Base-by-base conservation (phyloP, 2,329 filamentous ascomycete genomes). In the Blastomyces gilchristii region DNA sequence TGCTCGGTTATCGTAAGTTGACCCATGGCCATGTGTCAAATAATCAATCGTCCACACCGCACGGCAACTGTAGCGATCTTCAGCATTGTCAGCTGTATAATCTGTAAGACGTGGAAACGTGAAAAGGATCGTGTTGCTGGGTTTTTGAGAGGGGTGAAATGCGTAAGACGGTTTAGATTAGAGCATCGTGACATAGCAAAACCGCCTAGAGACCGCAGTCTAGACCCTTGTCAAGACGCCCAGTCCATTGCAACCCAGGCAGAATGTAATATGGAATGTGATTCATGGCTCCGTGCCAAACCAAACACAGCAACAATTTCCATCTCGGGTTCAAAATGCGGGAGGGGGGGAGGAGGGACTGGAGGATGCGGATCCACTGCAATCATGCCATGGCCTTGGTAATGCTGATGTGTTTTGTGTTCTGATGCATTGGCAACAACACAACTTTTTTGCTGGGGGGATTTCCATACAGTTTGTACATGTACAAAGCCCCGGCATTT, bases 291-390 rank as follows among this genome's bases (percentile, higher is more conserved):
- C 50, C 62, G 64, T 69, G 60, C 71, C 72, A 73, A 75, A 69
- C 76, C 75, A 69, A 76, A 76, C 72, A 67, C 58, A 78, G 76
- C 68, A 77, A 77, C 71, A 73, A 65, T 76, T 77, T 78, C 76
- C 77, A 76, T 77, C 14, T 37, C 43, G 49, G 28, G 28, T 6
- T 58, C n/a, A 16, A 58, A 31, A 45, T n/a, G 63, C 65, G 68
- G 61, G 54, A 64, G 63, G 47, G 22, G 60, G 4, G 47, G 47
- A 25, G n/a, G 11, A n/a, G 6, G 45, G 45, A 47, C 37, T 39
- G 37, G 37, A 39, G 9, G 37, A 8, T 37, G 63, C 57, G 64
- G 59, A 56, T 56, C 65, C 64, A 49, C 66, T 63, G 66, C 50
- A 64, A 11, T 43, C 47, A 58, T 58, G 61, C 3, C 49, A 52